Evolutionary conservation across 73 alveolate species (phyloP).

Genomic region (Paramecium bursaria): DNA sequence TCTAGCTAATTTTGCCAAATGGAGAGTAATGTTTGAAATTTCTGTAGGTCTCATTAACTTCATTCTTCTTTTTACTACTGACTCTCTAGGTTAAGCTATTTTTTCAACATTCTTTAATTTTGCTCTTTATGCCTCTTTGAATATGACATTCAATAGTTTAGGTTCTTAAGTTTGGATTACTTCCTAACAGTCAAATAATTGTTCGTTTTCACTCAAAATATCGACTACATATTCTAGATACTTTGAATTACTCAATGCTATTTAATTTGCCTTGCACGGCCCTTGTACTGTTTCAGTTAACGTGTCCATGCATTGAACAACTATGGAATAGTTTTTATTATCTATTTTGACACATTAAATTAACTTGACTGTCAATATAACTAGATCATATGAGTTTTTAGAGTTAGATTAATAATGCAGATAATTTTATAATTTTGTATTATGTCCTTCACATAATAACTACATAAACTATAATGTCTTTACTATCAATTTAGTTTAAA

Average conservation of each 20-base stretch:
- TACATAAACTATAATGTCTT: slow-evolving; percentile 42
- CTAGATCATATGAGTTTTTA: slow-evolving; percentile 62
- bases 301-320: slow-evolving; percentile 65
- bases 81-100: slow-evolving; percentile 8
- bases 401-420: slow-evolving; percentile 52
- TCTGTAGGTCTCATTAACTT: background rate
- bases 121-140: background rate
- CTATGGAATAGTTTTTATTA: slow-evolving; percentile 19
- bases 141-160: background rate
- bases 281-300: slow-evolving; percentile 70
- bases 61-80: background rate
- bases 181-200: background rate
- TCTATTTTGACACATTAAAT: slow-evolving; percentile 5
- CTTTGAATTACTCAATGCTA: slow-evolving; percentile 56
- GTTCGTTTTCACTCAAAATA: slow-evolving; percentile 31
- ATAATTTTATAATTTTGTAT: slow-evolving; percentile 58
- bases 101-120: background rate
- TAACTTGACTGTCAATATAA: slow-evolving; percentile 1
- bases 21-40: background rate
- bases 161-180: background rate
- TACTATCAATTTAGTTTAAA: background rate
- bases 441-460: slow-evolving; percentile 66
- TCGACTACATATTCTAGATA: slow-evolving; percentile 58
- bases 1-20: slow-evolving; percentile 29
- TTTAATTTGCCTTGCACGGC: slow-evolving; percentile 62